A percentile compares a stretch with the other conserved stretches of the same genome.
These are phyloP conservation scores for Aspergillus ellipticus DNA, from an alignment of 495 filamentous ascomycete species.

Conservation along the genomic window DNA sequence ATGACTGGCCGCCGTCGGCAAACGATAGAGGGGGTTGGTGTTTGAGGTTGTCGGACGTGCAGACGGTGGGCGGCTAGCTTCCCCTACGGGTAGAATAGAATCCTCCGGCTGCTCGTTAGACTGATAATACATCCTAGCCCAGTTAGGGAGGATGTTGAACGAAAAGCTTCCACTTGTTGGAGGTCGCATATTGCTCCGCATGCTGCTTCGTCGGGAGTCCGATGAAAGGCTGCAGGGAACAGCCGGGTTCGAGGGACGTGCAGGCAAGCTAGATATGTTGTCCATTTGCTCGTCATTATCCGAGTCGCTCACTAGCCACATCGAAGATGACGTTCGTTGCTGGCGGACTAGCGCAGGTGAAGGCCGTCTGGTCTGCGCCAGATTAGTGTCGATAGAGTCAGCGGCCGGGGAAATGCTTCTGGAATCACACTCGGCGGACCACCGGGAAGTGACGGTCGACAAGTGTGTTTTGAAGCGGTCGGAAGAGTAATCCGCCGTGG, in stretches of 20 bases:
- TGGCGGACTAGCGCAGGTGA: constrained; percentile 26
- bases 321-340: constrained; percentile 36
- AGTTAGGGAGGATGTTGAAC: constrained; percentile 48
- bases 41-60: constrained; percentile 28
- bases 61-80: constrained; percentile 29
- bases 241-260: constrained; percentile 29
- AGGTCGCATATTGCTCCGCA: constrained; percentile 33
- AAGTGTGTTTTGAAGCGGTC: constrained; percentile 70
- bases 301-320: constrained; percentile 44
- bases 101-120: constrained; percentile 29
- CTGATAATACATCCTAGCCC: constrained; percentile 48
- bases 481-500: constrained; percentile 33
- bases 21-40: constrained; percentile 29
- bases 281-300: constrained; percentile 38
- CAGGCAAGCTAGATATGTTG: constrained; percentile 39
- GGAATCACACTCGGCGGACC: constrained; percentile 41
- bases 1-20: constrained; percentile 24
- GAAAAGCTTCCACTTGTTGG: constrained; percentile 50
- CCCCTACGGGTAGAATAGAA: constrained; percentile 32
- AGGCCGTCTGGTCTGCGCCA: constrained; percentile 21
- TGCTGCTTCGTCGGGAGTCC: constrained; percentile 36
- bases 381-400: constrained; percentile 14
- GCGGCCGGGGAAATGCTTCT: constrained; percentile 25
- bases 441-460: constrained; percentile 68
- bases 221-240: constrained; percentile 34